Conservation (phyloP, 1,284 basidiomycete genomes). For the Malassezia cuniculi region DNA sequence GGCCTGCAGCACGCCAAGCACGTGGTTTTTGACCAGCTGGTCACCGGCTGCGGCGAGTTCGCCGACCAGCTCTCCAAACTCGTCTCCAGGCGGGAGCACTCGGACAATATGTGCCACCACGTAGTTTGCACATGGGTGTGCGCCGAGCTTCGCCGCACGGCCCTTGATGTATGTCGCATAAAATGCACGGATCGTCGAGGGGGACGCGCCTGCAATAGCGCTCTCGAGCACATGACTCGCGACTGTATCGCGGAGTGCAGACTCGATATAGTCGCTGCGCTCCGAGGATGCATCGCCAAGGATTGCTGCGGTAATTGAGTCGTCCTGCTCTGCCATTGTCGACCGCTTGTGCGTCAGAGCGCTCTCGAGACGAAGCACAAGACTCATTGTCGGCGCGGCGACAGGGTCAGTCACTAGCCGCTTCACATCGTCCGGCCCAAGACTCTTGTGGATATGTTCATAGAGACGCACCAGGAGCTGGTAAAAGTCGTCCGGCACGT, state of each 20-base stretch:
- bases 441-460: constrained; percentile 7
- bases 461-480: constrained; percentile 4
- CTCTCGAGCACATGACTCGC: constrained; percentile 35
- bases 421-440: constrained; percentile 11
- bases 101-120: constrained; percentile 24
- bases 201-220: constrained; percentile 13
- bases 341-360: neutral
- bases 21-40: constrained; percentile 7
- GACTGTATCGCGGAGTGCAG: constrained; percentile 32
- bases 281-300: constrained; percentile 15
- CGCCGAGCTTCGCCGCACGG: constrained; percentile 29
- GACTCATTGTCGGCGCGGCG: constrained; percentile 28
- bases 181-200: constrained; percentile 16
- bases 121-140: constrained; percentile 39
- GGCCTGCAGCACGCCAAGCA: constrained; percentile 8
- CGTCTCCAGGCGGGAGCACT: constrained; percentile 5
- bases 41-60: constrained; percentile 10
- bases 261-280: constrained; percentile 28
- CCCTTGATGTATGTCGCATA: constrained; percentile 26
- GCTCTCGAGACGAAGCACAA: constrained; percentile 25
- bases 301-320: constrained; percentile 21
- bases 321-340: constrained; percentile 8
- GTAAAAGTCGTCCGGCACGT: constrained; percentile 17
- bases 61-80: neutral
- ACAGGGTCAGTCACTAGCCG: constrained; percentile 22